These are phyloP conservation scores for Hypoxylon sp. DNA, from an alignment of 2,329 filamentous ascomycete species.

Conservation along the genomic window DNA sequence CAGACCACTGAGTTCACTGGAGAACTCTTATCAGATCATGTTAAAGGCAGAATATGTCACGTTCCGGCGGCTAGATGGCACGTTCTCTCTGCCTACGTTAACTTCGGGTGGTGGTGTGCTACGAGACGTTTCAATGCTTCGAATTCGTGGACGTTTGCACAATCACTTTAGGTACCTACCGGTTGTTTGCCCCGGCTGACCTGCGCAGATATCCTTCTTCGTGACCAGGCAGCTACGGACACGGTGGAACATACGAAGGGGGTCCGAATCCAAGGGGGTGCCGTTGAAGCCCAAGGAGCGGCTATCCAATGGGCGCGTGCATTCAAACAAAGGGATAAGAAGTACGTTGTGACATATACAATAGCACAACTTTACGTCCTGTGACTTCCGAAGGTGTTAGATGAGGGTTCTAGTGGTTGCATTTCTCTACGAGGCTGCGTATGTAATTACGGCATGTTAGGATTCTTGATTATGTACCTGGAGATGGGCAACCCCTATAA, in stretches of 20 bases:
- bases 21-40: constrained; percentile 6
- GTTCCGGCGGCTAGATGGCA: neutral
- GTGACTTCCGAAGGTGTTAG: neutral
- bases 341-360: constrained; percentile 7
- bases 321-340: constrained; percentile 11
- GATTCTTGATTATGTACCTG: neutral
- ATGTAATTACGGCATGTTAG: neutral
- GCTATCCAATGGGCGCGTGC: constrained; percentile 16
- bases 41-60: neutral
- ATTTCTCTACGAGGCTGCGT: constrained; percentile 1
- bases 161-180: neutral
- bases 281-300: constrained; percentile 10
- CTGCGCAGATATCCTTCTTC: constrained; percentile 6
- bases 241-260: constrained; percentile 27
- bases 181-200: constrained; percentile 8
- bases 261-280: neutral
- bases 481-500: neutral
- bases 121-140: neutral
- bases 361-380: neutral
- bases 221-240: constrained; percentile 1
- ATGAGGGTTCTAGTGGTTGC: neutral
- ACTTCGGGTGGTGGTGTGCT: constrained; percentile 1
- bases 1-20: neutral
- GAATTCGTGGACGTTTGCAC: constrained; percentile 8
- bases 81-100: neutral